Evolutionary conservation across 129 eudicot species (phyloP).

Genomic region (Rutidosis leptorrhynchoides): DNA sequence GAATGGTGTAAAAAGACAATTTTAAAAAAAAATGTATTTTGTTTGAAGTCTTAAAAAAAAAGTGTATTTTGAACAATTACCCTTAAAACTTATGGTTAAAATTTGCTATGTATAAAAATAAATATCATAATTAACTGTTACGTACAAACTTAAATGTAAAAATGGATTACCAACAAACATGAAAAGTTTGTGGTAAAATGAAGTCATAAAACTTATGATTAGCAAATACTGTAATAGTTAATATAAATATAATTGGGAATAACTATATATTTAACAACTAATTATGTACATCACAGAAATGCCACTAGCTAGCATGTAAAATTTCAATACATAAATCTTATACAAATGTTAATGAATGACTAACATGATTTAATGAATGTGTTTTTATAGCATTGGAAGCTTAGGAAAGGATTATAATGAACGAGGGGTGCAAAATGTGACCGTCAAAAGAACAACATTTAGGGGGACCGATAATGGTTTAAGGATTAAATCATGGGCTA

Average conservation of each 20-base stretch:
- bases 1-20: no score
- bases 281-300: not conserved
- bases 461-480: slow-evolving; percentile 51
- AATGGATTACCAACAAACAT: not conserved
- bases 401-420: slow-evolving; percentile 49
- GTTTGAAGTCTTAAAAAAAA: no score
- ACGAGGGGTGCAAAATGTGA: slow-evolving; percentile 57
- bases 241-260: no score
- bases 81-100: no score
- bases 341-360: not conserved
- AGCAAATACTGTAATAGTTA: not conserved
- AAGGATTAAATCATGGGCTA: slow-evolving; percentile 63
- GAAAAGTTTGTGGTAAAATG: not conserved
- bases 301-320: not conserved
- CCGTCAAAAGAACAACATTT: slow-evolving; percentile 47
- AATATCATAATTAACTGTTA: no score
- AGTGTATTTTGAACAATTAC: no score
- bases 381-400: slow-evolving; percentile 50
- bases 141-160: no score
- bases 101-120: no score
- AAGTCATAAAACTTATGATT: not conserved
- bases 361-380: not conserved
- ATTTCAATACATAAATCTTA: not conserved
- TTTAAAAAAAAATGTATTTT: no score
- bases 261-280: no score